Evolutionary conservation across 768 basidiomycete species (phyloP), one percentile per base, ranked within the genome.

Genomic region (Tricholoma hemisulphureum): DNA sequence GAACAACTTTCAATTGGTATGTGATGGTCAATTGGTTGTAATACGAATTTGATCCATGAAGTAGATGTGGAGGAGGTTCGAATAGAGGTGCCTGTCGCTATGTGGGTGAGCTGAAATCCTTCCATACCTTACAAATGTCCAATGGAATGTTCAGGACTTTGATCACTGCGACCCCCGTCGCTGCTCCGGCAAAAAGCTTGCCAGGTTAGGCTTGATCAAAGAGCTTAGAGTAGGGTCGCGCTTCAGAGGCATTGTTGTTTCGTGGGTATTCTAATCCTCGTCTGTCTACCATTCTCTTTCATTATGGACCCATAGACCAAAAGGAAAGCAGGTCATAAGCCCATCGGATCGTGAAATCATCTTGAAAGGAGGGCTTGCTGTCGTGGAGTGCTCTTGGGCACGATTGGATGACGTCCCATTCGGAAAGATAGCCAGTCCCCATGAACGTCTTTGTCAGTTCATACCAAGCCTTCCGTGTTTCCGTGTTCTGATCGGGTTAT

Each of bases 311-410:
- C 21, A 24, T 28, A 95, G 94, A 31, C 96, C 96, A 2, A 91
- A 93, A 67, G 96, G 87, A 0, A 89, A 80, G 26, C 80, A 83
- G 63, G 76, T 89, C 21, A 80, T 98, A 20, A 90, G 86, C 46
- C 94, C 93, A 1, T 81, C 87, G 1, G 97, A 99, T 67, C 82
- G 85, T n/a, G 86, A 88, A 4, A 84, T 95, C 56, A 77, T 98
- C 8, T 75, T 82, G 0, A 77, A 80, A 45, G 76, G 77, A 31
- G 97, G 97, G 0, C 74, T 98, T 5, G 97, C 96, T 1, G 97
- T 99, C n/a, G 93, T 99, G 2, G 97, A 99, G 69, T 98, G 96
- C 70, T 96, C 93, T 3, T 99, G 97, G 97, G 96, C 97, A 1
- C 83, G 95, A 20, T 73, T 98, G 7, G 93, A 93, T 46, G 97